Conservation (phyloP, 1,139 yeast genomes). For the Magnusiomyces magnusii region DNA sequence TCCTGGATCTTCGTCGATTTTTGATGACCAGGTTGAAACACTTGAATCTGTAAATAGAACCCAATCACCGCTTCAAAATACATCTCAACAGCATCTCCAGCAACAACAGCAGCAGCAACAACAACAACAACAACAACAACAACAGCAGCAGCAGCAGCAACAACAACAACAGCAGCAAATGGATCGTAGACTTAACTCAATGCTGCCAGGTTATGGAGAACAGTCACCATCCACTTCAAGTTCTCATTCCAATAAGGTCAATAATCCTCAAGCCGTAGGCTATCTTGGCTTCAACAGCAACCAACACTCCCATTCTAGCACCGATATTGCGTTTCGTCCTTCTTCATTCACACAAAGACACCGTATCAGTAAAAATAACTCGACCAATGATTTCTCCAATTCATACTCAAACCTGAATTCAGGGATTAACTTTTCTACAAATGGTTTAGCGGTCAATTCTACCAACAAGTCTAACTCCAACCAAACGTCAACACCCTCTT, state of each 20-base stretch:
- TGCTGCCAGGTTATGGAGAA: not conserved
- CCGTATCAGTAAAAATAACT: not conserved
- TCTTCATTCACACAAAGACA: not conserved
- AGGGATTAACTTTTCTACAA: not conserved
- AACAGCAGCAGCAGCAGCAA: too few relatives aligned
- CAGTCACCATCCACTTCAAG: not conserved
- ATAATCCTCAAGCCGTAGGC: not conserved
- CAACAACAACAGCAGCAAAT: not conserved
- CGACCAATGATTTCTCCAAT: not conserved
- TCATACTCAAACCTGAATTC: not conserved
- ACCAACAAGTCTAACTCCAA: not conserved
- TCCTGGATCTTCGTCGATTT: not conserved
- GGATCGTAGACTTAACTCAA: not conserved
- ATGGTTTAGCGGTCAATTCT: not conserved
- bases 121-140: too few relatives aligned
- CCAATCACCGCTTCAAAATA: not conserved
- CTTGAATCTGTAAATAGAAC: not conserved
- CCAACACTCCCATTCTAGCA: not conserved
- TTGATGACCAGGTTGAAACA: not conserved
- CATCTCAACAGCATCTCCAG: not conserved
- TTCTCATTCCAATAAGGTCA: not conserved
- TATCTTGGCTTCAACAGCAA: not conserved
- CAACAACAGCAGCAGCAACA: too few relatives aligned
- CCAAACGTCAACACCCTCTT: not conserved
- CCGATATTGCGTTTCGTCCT: not conserved